phyloP scores from a whole-genome alignment of 2,329 filamentous ascomycete genomes.

The Alternaria consortialis region DNA sequence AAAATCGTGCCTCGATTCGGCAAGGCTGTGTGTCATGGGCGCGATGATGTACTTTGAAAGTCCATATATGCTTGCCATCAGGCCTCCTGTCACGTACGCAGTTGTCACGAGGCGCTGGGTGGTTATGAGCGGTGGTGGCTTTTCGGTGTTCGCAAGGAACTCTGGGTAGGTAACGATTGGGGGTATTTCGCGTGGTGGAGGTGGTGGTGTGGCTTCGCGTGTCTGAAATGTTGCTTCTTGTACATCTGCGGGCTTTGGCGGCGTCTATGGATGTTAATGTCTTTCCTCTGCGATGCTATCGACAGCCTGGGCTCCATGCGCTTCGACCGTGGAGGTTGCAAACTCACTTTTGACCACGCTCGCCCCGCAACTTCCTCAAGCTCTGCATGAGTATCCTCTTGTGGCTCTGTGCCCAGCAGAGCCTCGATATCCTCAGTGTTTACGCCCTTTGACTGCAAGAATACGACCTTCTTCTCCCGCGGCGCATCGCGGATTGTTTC shows the following conservation, averaged over 20 bases:
- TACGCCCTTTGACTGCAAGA: constrained; percentile 81
- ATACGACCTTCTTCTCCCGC: constrained; percentile 76
- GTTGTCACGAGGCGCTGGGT: constrained; percentile 65
- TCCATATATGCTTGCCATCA: constrained; percentile 71
- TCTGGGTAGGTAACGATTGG: constrained; percentile 74
- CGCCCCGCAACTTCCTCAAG: constrained; percentile 35
- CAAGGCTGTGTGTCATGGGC: constrained; percentile 66
- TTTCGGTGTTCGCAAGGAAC: constrained; percentile 67
- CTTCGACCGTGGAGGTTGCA: background rate
- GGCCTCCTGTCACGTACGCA: constrained; percentile 64
- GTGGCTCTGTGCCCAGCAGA: constrained; percentile 60
- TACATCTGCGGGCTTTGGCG: constrained; percentile 22
- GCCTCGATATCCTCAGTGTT: constrained; percentile 71
- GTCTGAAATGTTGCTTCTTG: constrained; percentile 29
- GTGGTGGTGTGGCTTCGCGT: constrained; percentile 49
- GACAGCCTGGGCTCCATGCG: background rate
- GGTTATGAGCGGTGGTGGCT: constrained; percentile 68
- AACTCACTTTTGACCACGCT: constrained; percentile 42
- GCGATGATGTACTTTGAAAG: constrained; percentile 73
- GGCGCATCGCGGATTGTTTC: constrained; percentile 74
- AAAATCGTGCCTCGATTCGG: constrained; percentile 66
- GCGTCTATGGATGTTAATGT: constrained; percentile 28
- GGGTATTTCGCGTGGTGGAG: constrained; percentile 56
- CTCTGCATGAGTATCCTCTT: constrained; percentile 23
- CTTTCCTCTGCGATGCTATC: background rate